phyloP scores from a whole-genome alignment of 1,139 yeast genomes.

The Protomyces pachydermus region DNA sequence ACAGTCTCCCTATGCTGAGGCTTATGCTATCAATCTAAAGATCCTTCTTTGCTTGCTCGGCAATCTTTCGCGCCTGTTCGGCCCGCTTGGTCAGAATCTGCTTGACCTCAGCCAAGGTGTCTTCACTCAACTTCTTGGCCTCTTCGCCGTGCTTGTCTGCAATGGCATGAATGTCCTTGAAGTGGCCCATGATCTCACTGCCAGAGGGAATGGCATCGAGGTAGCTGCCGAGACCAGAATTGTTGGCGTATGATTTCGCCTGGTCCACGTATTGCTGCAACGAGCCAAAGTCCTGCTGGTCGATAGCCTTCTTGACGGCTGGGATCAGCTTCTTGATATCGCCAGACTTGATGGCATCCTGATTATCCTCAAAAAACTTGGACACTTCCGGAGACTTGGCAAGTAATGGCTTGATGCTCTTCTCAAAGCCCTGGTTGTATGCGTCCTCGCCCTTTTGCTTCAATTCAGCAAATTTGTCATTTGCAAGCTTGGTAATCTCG shows the following conservation, averaged over 20 bases:
- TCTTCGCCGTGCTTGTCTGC: slow-evolving; percentile 27
- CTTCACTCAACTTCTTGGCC: slow-evolving; percentile 25
- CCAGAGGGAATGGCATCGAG: slow-evolving; percentile 16
- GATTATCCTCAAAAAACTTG: slow-evolving; percentile 24
- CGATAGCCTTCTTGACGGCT: slow-evolving; percentile 23
- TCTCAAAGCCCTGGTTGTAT: slow-evolving; percentile 12
- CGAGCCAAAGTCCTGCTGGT: slow-evolving; percentile 16
- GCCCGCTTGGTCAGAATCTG: slow-evolving; percentile 14
- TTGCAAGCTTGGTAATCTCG: slow-evolving; percentile 10
- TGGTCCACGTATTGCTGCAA: slow-evolving; percentile 23
- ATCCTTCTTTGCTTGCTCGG: slow-evolving; percentile 27
- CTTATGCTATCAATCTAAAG: background rate
- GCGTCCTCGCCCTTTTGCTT: slow-evolving; percentile 24
- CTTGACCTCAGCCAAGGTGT: slow-evolving; percentile 22
- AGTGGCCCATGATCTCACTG: slow-evolving; percentile 15
- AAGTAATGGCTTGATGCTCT: slow-evolving; percentile 21
- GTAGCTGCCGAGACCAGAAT: slow-evolving; percentile 15
- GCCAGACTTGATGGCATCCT: slow-evolving; percentile 24
- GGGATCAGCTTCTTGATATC: slow-evolving; percentile 15
- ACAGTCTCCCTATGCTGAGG: background rate
- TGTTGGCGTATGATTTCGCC: slow-evolving; percentile 15
- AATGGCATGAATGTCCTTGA: slow-evolving; percentile 20
- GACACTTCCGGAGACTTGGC: slow-evolving; percentile 20
- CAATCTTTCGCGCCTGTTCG: slow-evolving; percentile 20
- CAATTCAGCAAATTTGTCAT: slow-evolving; percentile 14